Percentiles rank a stretch among this genome's conserved stretches.
These are phyloP conservation scores for Fusarium sambucinum DNA, from an alignment of 2,329 filamentous ascomycete genomes.

Conservation along the genomic window DNA sequence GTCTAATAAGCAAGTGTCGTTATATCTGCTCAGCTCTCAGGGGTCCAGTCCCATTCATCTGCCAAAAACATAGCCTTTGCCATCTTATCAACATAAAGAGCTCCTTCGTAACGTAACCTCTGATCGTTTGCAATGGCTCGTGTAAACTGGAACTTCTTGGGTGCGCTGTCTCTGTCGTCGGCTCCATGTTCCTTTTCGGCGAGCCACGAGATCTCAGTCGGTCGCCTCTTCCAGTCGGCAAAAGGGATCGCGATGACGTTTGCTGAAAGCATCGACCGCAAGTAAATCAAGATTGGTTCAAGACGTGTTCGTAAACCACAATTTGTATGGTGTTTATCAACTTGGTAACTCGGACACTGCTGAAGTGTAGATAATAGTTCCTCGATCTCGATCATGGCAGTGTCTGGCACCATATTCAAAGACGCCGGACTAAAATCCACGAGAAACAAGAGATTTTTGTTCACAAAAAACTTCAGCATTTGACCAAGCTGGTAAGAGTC, in stretches of 20 bases:
- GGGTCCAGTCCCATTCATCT: slow-evolving; percentile 70
- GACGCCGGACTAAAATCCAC: slow-evolving; percentile 66
- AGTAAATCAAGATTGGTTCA: slow-evolving; percentile 73
- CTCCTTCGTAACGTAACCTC: slow-evolving; percentile 62
- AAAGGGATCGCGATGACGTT: slow-evolving; percentile 59
- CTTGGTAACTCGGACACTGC: slow-evolving; percentile 78
- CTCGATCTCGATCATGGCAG: slow-evolving; percentile 71
- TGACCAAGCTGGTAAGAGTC: slow-evolving; percentile 84
- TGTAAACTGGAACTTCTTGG: slow-evolving; percentile 62
- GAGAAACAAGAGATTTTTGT: slow-evolving; percentile 70
- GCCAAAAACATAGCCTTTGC: slow-evolving; percentile 68
- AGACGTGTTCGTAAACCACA: slow-evolving; percentile 77
- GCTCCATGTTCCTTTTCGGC: slow-evolving; percentile 32
- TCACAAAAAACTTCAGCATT: slow-evolving; percentile 77
- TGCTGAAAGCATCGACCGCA: slow-evolving; percentile 68
- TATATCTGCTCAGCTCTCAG: slow-evolving; percentile 54
- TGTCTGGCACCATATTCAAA: slow-evolving; percentile 59
- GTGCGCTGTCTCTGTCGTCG: slow-evolving; percentile 28
- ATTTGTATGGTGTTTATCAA: slow-evolving; percentile 79
- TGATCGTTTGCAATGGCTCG: slow-evolving; percentile 63
- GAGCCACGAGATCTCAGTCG: slow-evolving; percentile 58
- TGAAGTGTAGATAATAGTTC: slow-evolving; percentile 70
- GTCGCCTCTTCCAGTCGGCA: slow-evolving; percentile 61
- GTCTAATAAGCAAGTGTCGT: slow-evolving; percentile 29
- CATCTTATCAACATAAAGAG: slow-evolving; percentile 63